Conservation (phyloP, 106 monocot genomes). For the Dioscorea zingiberensis region DNA sequence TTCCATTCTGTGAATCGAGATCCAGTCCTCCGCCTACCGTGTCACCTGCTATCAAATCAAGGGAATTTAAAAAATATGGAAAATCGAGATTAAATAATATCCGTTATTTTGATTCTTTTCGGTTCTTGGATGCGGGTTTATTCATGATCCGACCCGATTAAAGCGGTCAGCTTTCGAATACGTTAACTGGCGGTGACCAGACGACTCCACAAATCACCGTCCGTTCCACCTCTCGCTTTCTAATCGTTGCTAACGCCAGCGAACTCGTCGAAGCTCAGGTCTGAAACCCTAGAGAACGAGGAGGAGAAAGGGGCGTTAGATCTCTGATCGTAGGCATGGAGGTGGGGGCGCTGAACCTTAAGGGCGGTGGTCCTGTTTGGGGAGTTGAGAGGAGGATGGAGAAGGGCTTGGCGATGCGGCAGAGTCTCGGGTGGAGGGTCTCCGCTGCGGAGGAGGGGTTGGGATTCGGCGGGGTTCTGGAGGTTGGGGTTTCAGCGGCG, state of each 20-base stretch:
- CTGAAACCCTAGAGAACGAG: background rate
- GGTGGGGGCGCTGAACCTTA: background rate
- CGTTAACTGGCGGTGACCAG: background rate
- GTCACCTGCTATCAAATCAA: too few species aligned
- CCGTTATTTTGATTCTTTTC: too few species aligned
- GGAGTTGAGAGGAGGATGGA: background rate
- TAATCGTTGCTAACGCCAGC: background rate
- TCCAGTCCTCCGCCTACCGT: too few species aligned
- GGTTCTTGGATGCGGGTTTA: too few species aligned
- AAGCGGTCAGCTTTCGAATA: background rate
- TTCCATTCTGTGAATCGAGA: too few species aligned
- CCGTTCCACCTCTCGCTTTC: background rate
- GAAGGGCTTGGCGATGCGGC: background rate
- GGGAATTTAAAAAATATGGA: too few species aligned
- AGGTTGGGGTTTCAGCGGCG: background rate
- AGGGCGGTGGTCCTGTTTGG: constrained; percentile 1
- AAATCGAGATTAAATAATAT: too few species aligned
- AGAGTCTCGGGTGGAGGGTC: constrained; percentile 4
- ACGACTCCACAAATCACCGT: background rate
- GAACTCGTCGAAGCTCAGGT: background rate
- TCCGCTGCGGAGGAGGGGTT: background rate
- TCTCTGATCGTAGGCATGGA: constrained; percentile 3
- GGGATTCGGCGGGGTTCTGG: background rate
- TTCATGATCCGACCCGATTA: too few species aligned
- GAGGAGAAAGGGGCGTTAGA: background rate